These are phyloP conservation scores for Gliomastix tumulicola DNA, from an alignment of 2,329 filamentous ascomycete genomes.

Conservation along the genomic window DNA sequence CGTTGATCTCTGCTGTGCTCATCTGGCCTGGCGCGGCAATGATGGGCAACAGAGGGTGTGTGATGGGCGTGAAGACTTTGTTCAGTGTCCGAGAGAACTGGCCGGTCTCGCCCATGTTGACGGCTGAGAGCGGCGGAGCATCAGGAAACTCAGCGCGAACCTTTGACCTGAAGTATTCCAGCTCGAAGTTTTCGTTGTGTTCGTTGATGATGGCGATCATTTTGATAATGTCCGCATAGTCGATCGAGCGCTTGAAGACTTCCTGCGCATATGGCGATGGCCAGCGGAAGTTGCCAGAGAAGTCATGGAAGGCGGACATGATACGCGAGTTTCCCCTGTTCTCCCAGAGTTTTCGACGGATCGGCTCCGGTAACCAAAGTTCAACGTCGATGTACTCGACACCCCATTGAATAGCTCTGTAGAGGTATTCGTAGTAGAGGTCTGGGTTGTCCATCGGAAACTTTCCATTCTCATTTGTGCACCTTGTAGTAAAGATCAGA, in stretches of 20 bases:
- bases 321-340: constrained; percentile 73
- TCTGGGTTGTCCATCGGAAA: constrained; percentile 77
- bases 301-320: constrained; percentile 89
- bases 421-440: constrained; percentile 73
- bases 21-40: constrained; percentile 82
- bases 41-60: constrained; percentile 74
- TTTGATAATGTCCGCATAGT: constrained; percentile 80
- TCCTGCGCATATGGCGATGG: constrained; percentile 64
- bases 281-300: constrained; percentile 80
- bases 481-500: constrained; percentile 85
- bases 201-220: constrained; percentile 82
- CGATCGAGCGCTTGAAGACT: constrained; percentile 64
- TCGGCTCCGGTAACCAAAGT: constrained; percentile 74
- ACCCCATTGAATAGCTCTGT: constrained; percentile 79
- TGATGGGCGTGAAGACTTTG: constrained; percentile 82
- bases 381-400: constrained; percentile 88
- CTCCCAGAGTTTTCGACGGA: constrained; percentile 60
- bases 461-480: constrained; percentile 72
- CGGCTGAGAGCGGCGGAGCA: constrained; percentile 68
- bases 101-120: constrained; percentile 84
- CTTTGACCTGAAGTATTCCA: constrained; percentile 80
- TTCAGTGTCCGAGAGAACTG: constrained; percentile 80
- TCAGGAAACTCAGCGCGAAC: constrained; percentile 63
- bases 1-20: constrained; percentile 80
- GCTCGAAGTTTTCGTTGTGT: constrained; percentile 81